Percentiles rank a stretch among this genome's conserved stretches.
Conservation (phyloP, 176 grass and related monocot species). For the Ampelocalamus luodianensis region DNA sequence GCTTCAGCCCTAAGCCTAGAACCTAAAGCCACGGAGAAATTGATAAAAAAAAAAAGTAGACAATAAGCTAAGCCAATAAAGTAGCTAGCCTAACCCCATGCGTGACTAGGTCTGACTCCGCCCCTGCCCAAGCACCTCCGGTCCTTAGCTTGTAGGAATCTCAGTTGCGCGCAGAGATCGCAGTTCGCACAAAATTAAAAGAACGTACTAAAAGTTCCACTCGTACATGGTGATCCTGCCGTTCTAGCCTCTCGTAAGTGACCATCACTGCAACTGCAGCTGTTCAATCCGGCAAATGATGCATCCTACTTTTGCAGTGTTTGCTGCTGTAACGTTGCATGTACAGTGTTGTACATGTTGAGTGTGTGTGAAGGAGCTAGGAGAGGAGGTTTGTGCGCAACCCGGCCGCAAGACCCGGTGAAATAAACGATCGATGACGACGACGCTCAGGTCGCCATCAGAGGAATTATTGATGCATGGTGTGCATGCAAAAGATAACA, state of each 20-base stretch:
- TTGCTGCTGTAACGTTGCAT: not conserved
- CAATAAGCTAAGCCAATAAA: too few species aligned
- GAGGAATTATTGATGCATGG: slow-evolving; percentile 42
- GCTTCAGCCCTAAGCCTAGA: too few species aligned
- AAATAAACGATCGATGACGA: slow-evolving; percentile 29
- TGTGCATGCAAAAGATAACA: slow-evolving; percentile 16
- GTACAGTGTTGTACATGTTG: not conserved
- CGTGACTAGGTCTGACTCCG: too few species aligned
- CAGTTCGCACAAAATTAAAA: too few species aligned
- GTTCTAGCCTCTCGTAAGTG: not conserved
- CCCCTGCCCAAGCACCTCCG: too few species aligned
- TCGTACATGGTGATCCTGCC: not conserved
- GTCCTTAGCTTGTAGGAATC: too few species aligned
- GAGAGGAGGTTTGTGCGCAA: not conserved
- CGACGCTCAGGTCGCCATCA: slow-evolving; percentile 15
- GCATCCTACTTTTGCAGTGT: not conserved
- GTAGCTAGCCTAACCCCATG: too few species aligned
- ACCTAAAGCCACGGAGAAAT: too few species aligned
- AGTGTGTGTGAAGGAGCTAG: not conserved
- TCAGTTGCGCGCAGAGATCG: too few species aligned
- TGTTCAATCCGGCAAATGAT: not conserved
- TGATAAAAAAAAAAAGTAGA: too few species aligned
- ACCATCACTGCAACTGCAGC: not conserved
- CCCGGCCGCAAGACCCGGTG: not conserved
- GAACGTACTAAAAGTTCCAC: too few species aligned